Percentiles rank a stretch among this genome's conserved stretches.
These are phyloP conservation scores for Sclerotinia nivalis DNA, from an alignment of 2,329 filamentous ascomycete species.

Conservation along the genomic window DNA sequence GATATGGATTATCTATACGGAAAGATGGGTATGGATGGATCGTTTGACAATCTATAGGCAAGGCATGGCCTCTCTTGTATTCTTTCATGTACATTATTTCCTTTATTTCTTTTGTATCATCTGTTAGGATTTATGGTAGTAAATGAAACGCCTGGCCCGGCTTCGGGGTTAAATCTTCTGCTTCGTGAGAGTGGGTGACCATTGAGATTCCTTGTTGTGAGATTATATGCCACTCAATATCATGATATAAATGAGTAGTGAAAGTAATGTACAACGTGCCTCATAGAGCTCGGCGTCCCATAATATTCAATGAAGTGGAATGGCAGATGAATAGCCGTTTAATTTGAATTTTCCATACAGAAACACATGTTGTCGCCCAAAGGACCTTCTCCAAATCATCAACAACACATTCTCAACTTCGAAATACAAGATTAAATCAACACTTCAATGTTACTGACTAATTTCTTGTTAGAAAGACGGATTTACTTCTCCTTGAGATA, in stretches of 20 bases:
- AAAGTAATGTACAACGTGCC: background rate
- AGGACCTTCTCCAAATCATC: background rate
- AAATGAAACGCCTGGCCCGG: background rate
- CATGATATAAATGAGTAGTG: background rate
- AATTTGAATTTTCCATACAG: background rate
- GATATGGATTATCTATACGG: too few species aligned
- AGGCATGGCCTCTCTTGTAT: background rate
- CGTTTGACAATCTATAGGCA: too few species aligned
- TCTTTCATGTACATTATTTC: background rate
- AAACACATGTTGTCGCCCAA: background rate
- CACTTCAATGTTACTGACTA: background rate
- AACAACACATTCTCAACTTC: background rate
- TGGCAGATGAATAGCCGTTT: background rate
- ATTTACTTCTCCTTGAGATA: background rate
- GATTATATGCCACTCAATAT: background rate
- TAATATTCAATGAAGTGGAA: background rate
- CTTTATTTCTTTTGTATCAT: background rate
- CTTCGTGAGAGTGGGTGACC: background rate
- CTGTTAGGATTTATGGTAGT: background rate
- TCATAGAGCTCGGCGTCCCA: background rate
- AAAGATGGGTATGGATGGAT: background rate
- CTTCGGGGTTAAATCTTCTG: background rate
- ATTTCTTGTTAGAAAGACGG: background rate
- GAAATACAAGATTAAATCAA: background rate
- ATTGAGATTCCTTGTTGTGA: background rate